Base-by-base conservation (phyloP, 2,329 filamentous ascomycete species). In the Thelonectria olida region DNA sequence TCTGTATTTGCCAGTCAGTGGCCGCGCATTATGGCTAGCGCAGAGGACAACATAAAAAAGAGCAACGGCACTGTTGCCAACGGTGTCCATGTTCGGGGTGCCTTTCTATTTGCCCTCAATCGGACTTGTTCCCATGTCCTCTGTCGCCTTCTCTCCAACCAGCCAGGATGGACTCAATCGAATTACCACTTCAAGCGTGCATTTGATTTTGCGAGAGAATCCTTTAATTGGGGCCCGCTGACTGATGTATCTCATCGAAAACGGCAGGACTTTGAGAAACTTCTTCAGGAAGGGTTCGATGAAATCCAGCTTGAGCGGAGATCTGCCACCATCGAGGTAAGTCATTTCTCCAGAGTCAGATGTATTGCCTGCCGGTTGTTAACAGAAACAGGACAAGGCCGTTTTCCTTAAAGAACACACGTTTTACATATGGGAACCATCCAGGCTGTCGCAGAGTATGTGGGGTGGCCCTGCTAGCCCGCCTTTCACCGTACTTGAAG, bases 41-140 rank as follows among this genome's bases (percentile, higher is more conserved):
- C 28, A 31, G 28, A 31, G 7, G 12, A 31, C 7, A 31, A 31
- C 28, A 31, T 7, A 31, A 31, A 31, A 31, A 12, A 31, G 7
- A 31, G 28, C 28, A 31, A 31, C 12, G 28, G 28, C 28, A 31
- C 28, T 31, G 28, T 31, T 31, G 7, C 28, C 28, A 31, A 31
- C 7, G 28, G 28, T 31, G 28, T 12, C 28, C 28, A 31, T 31
- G 28, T 31, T 12, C 28, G 12, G 28, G 51, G 44, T n/a, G 44
- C 36, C 1, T 54, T 54, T 48, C 28, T 54, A 31, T 54, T 54
- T 34, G 44, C 39, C 41, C 25, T 47, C 41, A 44, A 44, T 5
- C 41, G 52, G 2, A 54, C 41, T 12, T 44, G 39, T 34, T 54
- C 52, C 10, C 42, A 54, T 45, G 27, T 54, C n/a, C 41, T 54